Conservation (phyloP, 176 grass and related monocot species). For the Aegilops umbellulata region DNA sequence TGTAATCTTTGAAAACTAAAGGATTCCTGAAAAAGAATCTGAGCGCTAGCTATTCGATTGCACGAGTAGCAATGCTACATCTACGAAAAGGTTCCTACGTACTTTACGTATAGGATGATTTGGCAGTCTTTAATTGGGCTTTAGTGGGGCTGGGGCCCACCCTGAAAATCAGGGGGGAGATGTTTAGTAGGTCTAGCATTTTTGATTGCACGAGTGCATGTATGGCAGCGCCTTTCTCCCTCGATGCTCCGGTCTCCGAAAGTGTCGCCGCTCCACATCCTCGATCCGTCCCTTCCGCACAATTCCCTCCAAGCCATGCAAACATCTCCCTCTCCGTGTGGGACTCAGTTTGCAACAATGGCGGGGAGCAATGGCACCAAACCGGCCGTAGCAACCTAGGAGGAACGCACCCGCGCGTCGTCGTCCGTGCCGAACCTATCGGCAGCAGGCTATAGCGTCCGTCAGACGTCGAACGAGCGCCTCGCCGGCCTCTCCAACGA, state of each 20-base stretch:
- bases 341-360: conserved; percentile 10
- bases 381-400: conserved; percentile 14
- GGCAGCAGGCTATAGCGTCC: conserved; percentile 36
- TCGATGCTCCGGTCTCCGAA: conserved; percentile 16
- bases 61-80: too few species aligned
- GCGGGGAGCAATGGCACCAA: conserved; percentile 24
- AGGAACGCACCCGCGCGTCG: neutral
- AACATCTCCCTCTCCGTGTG: neutral
- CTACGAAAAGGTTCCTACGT: too few species aligned
- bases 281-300: neutral
- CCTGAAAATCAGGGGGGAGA: too few species aligned
- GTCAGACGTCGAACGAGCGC: conserved; percentile 46
- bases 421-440: conserved; percentile 39
- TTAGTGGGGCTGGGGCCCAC: too few species aligned
- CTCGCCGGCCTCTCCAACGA: conserved; percentile 44
- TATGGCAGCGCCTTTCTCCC: too few species aligned
- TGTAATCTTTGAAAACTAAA: too few species aligned
- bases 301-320: conserved; percentile 39
- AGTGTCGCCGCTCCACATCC: conserved; percentile 22
- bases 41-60: neutral
- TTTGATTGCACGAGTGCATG: too few species aligned
- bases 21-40: too few species aligned
- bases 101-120: too few species aligned
- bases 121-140: too few species aligned
- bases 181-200: too few species aligned